Conservation (phyloP, 1,284 basidiomycete species). For the Phlebopus sp. region DNA sequence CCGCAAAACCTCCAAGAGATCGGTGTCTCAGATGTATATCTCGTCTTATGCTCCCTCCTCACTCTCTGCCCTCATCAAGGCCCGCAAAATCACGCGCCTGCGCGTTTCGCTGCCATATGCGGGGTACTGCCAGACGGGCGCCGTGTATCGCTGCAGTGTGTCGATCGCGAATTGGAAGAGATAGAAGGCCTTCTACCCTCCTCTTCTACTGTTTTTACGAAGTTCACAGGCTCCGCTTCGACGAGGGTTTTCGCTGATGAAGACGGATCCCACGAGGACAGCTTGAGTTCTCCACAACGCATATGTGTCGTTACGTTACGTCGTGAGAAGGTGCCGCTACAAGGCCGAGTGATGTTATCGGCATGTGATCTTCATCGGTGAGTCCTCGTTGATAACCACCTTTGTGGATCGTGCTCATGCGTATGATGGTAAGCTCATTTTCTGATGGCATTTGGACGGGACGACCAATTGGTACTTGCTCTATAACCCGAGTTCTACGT, state of each 20-base stretch:
- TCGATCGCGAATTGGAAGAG: not conserved
- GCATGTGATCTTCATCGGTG: not conserved
- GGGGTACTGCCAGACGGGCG: not conserved
- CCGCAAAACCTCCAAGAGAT: not conserved
- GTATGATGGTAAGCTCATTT: no score
- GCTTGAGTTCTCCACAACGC: not conserved
- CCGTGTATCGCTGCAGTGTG: not conserved
- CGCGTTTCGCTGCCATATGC: conserved; percentile 9
- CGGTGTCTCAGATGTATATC: conserved; percentile 25
- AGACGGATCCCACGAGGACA: not conserved
- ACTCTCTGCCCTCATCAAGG: conserved; percentile 23
- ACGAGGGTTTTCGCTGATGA: not conserved
- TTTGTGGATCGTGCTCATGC: not conserved
- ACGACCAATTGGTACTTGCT: no score
- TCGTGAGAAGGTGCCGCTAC: not conserved
- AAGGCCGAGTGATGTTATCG: not conserved
- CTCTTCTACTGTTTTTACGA: not conserved
- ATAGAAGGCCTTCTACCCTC: not conserved
- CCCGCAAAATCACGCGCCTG: not conserved
- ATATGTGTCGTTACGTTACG: not conserved
- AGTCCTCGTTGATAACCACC: not conserved
- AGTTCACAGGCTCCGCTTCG: not conserved
- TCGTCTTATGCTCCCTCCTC: conserved; percentile 34
- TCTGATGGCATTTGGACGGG: no score
- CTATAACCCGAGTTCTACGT: no score